Evolutionary conservation across 768 basidiomycete species (phyloP), one percentile per base, ranked within the genome.

Genomic region (Rhizopogon rudus): DNA sequence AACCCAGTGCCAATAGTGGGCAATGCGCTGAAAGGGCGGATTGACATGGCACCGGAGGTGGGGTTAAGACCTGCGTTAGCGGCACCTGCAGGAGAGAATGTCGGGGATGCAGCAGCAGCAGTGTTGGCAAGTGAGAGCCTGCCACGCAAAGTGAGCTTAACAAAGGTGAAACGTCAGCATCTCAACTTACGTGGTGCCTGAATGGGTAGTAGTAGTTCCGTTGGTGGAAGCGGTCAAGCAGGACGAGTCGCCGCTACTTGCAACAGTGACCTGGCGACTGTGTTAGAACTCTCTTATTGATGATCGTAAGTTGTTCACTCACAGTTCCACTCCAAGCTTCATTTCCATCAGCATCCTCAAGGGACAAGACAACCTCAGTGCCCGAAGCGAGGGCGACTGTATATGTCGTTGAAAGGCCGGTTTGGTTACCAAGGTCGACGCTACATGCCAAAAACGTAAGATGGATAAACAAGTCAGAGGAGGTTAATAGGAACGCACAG

Each of bases 291-390:
- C 29, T 9, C 44, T 40, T 12, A 9, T 12, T 17, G 6, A 33
- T 17, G 44, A 39, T 29, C 7, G 12, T 44, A 25, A 14, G 37
- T 13, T 45, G 42, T 44, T 57, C 16, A 76, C 82, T 64, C 57
- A 89, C 88, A 10, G 60, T 61, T 37, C 72, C 75, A 60, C 81
- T 83, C 89, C 89, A 92, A 3, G 79, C 87, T 61, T 90, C 87
- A 3, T 84, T 64, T 29, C 73, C 80, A 35, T 62, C 52, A 2
- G 69, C 62, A 63, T 89, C 87, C 57, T 78, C 67, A 16, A 88
- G 57, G 14, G 78, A 84, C 33, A 90, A 58, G 58, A 74, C 65
- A 40, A 86, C 73, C 29, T 72, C 57, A 20, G 74, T 75, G 39
- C 82, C 82, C 12, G 77, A 73, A 35, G 78, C 62, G 49, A 89